Percentiles rank a stretch among this genome's conserved stretches.
Conservation (phyloP, 257 asterid genomes). For the Capsicum rhomboideum region DNA sequence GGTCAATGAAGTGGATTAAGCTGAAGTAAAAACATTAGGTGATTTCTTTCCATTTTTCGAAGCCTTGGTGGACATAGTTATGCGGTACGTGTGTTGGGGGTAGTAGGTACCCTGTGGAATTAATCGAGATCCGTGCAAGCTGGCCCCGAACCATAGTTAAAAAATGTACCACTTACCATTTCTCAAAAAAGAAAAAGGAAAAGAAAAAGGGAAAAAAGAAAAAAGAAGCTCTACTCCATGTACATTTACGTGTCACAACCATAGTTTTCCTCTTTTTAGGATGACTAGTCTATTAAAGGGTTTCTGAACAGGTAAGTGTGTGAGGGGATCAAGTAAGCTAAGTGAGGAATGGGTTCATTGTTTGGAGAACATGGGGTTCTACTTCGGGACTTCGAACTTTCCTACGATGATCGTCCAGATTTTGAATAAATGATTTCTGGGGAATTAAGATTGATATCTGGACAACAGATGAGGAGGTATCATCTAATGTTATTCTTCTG, state of each 20-base stretch:
- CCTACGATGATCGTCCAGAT: not conserved
- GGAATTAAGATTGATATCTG: not conserved
- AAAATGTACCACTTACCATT: not conserved
- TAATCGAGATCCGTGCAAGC: not conserved
- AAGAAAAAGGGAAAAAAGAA: no score
- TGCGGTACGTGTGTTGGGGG: not conserved
- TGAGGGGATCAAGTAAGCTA: not conserved
- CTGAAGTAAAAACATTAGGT: not conserved
- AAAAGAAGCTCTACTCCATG: not conserved
- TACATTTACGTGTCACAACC: not conserved
- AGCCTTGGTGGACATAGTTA: not conserved
- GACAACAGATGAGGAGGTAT: not conserved
- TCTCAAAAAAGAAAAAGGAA: no score
- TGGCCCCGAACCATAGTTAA: not conserved
- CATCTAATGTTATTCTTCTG: not conserved
- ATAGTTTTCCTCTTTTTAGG: not conserved
- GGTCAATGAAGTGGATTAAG: not conserved
- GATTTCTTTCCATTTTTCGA: not conserved
- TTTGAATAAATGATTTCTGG: not conserved
- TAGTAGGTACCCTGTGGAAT: not conserved
- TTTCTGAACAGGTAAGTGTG: not conserved
- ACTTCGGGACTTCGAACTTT: not conserved
- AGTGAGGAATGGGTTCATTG: not conserved
- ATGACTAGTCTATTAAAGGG: not conserved
- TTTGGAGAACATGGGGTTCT: not conserved